Evolutionary conservation across 1,139 yeast genomes (phyloP).

Genomic region (Kurtzmaniella quercitrusa): DNA sequence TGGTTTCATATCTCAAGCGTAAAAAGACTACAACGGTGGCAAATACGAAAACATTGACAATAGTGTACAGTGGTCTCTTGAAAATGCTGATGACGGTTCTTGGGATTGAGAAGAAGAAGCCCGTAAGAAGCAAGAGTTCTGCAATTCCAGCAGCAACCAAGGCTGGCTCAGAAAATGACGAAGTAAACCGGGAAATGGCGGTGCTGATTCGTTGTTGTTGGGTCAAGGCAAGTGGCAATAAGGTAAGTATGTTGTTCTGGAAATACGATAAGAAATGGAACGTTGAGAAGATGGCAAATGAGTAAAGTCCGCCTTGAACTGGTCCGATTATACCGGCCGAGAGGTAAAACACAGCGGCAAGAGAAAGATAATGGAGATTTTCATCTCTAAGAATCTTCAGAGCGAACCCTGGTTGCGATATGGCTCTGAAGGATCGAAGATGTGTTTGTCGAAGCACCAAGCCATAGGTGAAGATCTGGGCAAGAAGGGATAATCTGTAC

Average conservation of each 20-base stretch:
- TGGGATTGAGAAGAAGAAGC: slow-evolving; percentile 15
- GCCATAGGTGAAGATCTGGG: slow-evolving; percentile 42
- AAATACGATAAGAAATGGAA: slow-evolving; percentile 55
- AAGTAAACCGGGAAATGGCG: slow-evolving; percentile 30
- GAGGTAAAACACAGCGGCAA: slow-evolving; percentile 36
- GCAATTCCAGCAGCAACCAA: slow-evolving; percentile 43
- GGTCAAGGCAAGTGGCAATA: slow-evolving; percentile 16
- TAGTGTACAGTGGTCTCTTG: slow-evolving; percentile 15
- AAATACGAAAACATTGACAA: slow-evolving; percentile 19
- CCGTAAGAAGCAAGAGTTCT: slow-evolving; percentile 32
- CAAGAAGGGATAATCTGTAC: slow-evolving; percentile 35
- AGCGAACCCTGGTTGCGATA: slow-evolving; percentile 11
- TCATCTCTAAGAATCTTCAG: slow-evolving; percentile 35
- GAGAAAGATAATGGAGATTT: slow-evolving; percentile 44
- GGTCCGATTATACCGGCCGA: slow-evolving; percentile 28
- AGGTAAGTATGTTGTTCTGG: slow-evolving; percentile 25
- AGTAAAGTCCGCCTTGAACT: slow-evolving; percentile 40
- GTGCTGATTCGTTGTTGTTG: slow-evolving; percentile 20
- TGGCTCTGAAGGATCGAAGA: slow-evolving; percentile 18
- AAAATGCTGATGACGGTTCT: slow-evolving; percentile 12
- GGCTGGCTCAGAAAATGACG: slow-evolving; percentile 42
- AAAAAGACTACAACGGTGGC: slow-evolving; percentile 34
- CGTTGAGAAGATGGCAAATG: slow-evolving; percentile 53
- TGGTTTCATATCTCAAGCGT: slow-evolving; percentile 42
- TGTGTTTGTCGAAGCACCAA: slow-evolving; percentile 48